Conservation (phyloP, 2,329 filamentous ascomycete genomes). For the Sporothrix pseudoabietina region DNA sequence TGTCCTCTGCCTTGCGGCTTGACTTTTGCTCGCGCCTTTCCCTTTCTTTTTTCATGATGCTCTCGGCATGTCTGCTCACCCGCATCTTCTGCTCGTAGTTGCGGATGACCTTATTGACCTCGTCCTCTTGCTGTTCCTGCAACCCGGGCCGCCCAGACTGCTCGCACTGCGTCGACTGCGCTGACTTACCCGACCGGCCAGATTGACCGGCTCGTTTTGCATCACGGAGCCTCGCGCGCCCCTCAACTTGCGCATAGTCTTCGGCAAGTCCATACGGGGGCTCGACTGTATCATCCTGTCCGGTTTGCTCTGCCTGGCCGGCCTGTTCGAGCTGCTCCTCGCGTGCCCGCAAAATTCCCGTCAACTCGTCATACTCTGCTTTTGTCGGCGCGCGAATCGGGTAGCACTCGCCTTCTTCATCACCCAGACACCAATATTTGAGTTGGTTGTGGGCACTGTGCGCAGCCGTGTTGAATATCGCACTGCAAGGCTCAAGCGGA, state of each 20-base stretch:
- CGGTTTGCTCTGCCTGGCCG: not conserved
- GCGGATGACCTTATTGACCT: not conserved
- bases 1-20: not conserved
- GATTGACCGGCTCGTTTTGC: not conserved
- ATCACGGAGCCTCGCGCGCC: not conserved
- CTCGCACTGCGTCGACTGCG: not conserved
- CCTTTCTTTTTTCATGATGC: not conserved
- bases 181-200: not conserved
- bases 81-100: constrained; percentile 18
- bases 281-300: not conserved
- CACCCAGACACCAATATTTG: constrained; percentile 23
- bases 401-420: not conserved
- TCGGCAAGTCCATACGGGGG: not conserved
- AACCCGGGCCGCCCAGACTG: not conserved
- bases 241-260: not conserved
- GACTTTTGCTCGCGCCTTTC: not conserved
- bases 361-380: constrained; percentile 12
- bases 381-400: not conserved
- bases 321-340: constrained; percentile 6
- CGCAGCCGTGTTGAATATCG: not conserved
- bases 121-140: not conserved
- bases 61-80: not conserved
- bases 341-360: not conserved
- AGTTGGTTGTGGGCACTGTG: constrained; percentile 15
- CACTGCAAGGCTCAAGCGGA: not conserved